Percentiles rank a stretch among this genome's conserved stretches.
Conservation (phyloP, 805 yeast genomes). For the Metschnikowia orientalis region DNA sequence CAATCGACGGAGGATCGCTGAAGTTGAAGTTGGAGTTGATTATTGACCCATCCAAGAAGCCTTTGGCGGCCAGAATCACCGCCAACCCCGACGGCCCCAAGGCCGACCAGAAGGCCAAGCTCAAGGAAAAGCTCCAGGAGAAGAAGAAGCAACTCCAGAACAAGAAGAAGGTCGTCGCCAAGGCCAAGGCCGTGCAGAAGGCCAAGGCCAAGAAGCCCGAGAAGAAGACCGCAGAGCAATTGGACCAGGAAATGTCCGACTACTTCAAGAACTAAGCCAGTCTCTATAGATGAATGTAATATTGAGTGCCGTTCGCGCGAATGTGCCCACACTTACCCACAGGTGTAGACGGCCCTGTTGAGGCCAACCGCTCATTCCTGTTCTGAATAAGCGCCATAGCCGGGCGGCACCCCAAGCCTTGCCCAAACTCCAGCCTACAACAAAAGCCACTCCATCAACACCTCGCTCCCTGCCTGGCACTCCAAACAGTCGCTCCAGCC, state of each 20-base stretch:
- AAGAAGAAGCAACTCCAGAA: slow-evolving; percentile 29
- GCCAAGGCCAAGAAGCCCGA: slow-evolving; percentile 37
- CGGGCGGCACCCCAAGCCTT: too few species aligned
- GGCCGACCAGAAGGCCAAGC: slow-evolving; percentile 25
- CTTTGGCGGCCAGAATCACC: slow-evolving; percentile 68
- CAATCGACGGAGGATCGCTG: slow-evolving; percentile 82
- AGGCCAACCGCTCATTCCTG: too few species aligned
- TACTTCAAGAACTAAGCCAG: slow-evolving; percentile 54
- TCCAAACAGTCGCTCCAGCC: too few species aligned
- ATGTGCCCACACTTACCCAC: too few species aligned
- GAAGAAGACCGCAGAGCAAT: slow-evolving; percentile 81
- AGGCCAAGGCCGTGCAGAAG: slow-evolving; percentile 34
- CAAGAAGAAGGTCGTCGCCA: slow-evolving; percentile 28
- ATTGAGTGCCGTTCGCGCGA: too few species aligned
- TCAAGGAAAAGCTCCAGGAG: slow-evolving; percentile 21
- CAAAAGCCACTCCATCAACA: too few species aligned
- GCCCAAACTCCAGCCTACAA: too few species aligned
- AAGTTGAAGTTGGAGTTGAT: slow-evolving; percentile 77
- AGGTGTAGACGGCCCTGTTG: too few species aligned
- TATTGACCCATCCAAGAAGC: slow-evolving; percentile 75
- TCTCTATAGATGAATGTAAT: too few species aligned
- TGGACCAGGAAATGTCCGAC: slow-evolving; percentile 98
- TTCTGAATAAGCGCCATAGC: too few species aligned
- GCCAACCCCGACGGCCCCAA: slow-evolving; percentile 37
- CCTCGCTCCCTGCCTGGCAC: too few species aligned